Evolutionary conservation across 2,329 filamentous ascomycete genomes (phyloP).

Genomic region (Pestalotiopsis sp.): DNA sequence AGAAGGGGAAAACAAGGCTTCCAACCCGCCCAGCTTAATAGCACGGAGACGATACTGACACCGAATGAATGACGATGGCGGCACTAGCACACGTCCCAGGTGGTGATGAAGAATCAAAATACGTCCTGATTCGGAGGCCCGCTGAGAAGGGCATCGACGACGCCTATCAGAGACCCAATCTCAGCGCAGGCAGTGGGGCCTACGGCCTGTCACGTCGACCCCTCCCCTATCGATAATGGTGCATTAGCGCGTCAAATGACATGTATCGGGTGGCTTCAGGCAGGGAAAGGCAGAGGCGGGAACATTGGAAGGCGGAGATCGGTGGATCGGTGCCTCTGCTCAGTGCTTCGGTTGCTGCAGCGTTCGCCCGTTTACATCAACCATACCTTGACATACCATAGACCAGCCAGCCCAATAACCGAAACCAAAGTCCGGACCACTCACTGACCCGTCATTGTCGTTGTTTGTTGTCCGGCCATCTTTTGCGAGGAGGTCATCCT

Average conservation of each 20-base stretch:
- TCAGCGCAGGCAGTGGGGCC: not conserved
- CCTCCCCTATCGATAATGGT: conserved; percentile 5
- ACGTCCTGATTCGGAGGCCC: not conserved
- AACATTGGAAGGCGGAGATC: not conserved
- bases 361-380: not conserved
- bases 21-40: too few relatives aligned
- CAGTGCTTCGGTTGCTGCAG: not conserved
- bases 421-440: not conserved
- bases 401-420: not conserved
- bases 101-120: not conserved
- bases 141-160: not conserved
- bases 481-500: not conserved
- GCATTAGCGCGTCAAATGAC: conserved; percentile 4
- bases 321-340: not conserved
- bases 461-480: not conserved
- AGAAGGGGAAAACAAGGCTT: not conserved
- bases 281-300: not conserved
- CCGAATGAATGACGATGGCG: too few relatives aligned
- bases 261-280: not conserved
- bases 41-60: too few relatives aligned
- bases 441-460: not conserved
- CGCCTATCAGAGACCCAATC: not conserved
- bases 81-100: too few relatives aligned
- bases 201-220: not conserved
- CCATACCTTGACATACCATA: not conserved